These are phyloP conservation scores for Ustilago vetiveriae DNA, from an alignment of 1,284 basidiomycete genomes.

Conservation along the genomic window DNA sequence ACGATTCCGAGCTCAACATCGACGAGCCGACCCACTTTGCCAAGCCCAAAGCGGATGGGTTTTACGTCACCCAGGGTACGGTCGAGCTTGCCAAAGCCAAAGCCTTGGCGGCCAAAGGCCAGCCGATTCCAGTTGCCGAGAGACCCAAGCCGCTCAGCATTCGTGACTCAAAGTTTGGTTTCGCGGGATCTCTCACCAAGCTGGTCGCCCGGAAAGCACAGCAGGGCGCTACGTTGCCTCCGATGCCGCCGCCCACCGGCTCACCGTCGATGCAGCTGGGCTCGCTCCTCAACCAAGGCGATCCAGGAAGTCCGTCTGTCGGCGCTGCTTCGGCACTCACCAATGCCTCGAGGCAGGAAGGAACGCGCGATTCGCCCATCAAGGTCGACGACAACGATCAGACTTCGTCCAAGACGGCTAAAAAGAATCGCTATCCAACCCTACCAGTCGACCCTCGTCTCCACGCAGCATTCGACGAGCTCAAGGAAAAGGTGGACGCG, in stretches of 20 bases:
- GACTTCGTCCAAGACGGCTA: conserved; percentile 68
- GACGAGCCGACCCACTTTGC: conserved; percentile 90
- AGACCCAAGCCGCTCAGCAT: conserved; percentile 38
- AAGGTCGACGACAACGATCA: conserved; percentile 70
- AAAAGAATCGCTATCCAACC: conserved; percentile 55
- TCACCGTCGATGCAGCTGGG: conserved; percentile 44
- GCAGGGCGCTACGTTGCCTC: conserved; percentile 22
- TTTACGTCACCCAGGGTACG: conserved; percentile 76
- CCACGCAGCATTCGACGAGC: conserved; percentile 73
- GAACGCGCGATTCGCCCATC: conserved; percentile 73
- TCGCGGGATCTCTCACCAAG: conserved; percentile 55
- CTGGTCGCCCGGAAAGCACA: conserved; percentile 54
- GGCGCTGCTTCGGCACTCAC: conserved; percentile 28
- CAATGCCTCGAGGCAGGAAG: conserved; percentile 66
- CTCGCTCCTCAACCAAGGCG: conserved; percentile 42
- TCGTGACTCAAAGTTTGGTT: conserved; percentile 45
- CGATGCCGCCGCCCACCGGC: conserved; percentile 17
- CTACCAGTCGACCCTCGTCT: conserved; percentile 74
- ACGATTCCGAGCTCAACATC: conserved; percentile 90
- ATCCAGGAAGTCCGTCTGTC: conserved; percentile 20
- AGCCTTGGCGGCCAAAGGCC: conserved; percentile 21
- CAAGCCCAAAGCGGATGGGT: conserved; percentile 92
- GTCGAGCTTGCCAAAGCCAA: conserved; percentile 61
- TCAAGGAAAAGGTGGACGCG: conserved; percentile 73
- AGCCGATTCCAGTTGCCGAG: conserved; percentile 16